Percentiles rank a stretch among this genome's conserved stretches.
phyloP scores from a whole-genome alignment of 148 eudicot species.

The Oxyria digyna region DNA sequence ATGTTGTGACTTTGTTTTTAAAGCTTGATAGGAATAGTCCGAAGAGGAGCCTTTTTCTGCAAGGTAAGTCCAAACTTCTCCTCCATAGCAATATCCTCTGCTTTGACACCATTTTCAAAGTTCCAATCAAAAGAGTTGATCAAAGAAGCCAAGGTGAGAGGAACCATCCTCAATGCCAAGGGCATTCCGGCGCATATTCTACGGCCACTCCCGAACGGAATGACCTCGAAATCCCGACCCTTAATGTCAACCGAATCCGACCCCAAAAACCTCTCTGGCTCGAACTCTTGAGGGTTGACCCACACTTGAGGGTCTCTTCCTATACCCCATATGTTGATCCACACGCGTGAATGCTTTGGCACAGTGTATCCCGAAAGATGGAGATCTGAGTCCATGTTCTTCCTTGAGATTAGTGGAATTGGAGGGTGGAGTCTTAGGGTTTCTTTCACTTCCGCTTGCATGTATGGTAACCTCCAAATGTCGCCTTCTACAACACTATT shows the following conservation, averaged over 20 bases:
- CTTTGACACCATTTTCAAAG: slow-evolving; percentile 15
- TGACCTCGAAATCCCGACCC: slow-evolving; percentile 10
- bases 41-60: slow-evolving; percentile 16
- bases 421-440: slow-evolving; percentile 30
- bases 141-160: slow-evolving; percentile 20
- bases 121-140: slow-evolving; percentile 25
- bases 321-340: slow-evolving; percentile 30
- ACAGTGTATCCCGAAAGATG: slow-evolving; percentile 11
- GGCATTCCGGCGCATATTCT: slow-evolving; percentile 29
- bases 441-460: slow-evolving; percentile 27
- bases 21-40: slow-evolving; percentile 11
- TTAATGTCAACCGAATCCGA: slow-evolving; percentile 16
- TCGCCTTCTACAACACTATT: slow-evolving; percentile 18
- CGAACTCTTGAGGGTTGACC: slow-evolving; percentile 17
- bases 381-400: slow-evolving; percentile 14
- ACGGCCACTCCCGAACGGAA: not conserved
- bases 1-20: too few relatives aligned
- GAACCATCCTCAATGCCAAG: slow-evolving; percentile 18
- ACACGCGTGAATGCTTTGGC: slow-evolving; percentile 22
- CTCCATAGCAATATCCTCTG: slow-evolving; percentile 17
- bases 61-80: slow-evolving; percentile 22
- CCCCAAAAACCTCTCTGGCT: slow-evolving; percentile 28
- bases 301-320: slow-evolving; percentile 25
- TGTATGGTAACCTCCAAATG: slow-evolving; percentile 18
- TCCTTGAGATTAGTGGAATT: slow-evolving; percentile 22